Percentiles rank a stretch among this genome's conserved stretches.
Evolutionary conservation across 1,139 yeast species (phyloP).

Genomic region (Candida sanyaensis): DNA sequence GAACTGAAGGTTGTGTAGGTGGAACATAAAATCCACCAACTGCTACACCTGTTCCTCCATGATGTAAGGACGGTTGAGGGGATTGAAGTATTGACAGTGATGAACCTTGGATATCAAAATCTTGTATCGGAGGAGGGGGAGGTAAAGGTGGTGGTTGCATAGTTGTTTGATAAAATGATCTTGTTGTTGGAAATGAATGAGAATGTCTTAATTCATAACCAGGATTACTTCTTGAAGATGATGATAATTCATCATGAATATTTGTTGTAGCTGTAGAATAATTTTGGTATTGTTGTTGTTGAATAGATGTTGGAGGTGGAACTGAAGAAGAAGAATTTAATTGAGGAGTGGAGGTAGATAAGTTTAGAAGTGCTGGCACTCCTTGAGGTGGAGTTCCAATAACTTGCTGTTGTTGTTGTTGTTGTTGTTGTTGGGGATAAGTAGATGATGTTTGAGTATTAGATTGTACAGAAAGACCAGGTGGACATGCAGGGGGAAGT

Average conservation of each 20-base stretch:
- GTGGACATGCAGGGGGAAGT: too few species aligned
- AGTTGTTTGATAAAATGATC: background rate
- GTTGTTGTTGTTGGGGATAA: too few species aligned
- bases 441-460: too few species aligned
- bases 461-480: too few species aligned
- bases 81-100: background rate
- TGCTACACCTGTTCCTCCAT: background rate
- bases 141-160: background rate
- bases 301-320: background rate
- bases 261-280: background rate
- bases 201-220: constrained; percentile 2
- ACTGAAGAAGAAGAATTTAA: background rate
- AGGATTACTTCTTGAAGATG: background rate
- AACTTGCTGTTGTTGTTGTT: constrained; percentile 1
- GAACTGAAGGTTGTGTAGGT: constrained; percentile 1
- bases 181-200: background rate
- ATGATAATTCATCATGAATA: background rate
- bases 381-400: background rate
- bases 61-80: background rate
- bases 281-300: background rate
- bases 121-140: background rate
- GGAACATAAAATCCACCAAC: background rate
- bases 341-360: background rate
- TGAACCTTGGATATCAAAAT: background rate
- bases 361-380: background rate